Percentiles rank a stretch among this genome's conserved stretches.
phyloP scores from a whole-genome alignment of 2,329 filamentous ascomycete genomes.

The Fusarium piperis region DNA sequence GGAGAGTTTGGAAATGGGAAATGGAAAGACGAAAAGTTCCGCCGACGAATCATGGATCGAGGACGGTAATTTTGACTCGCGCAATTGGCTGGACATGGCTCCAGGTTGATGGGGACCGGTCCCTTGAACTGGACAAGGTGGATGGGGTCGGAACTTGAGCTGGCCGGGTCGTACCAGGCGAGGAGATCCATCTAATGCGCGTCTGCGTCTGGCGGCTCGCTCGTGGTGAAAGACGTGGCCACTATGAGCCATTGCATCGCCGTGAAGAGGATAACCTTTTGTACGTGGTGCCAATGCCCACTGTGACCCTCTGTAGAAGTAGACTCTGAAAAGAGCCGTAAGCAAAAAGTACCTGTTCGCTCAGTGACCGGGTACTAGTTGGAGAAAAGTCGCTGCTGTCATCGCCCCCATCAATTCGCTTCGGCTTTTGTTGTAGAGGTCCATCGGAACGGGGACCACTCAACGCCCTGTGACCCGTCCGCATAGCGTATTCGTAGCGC shows the following conservation, averaged over 20 bases:
- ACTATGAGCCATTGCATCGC: background rate
- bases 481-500: slow-evolving; percentile 14
- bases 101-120: background rate
- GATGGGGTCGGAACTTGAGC: slow-evolving; percentile 39
- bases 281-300: background rate
- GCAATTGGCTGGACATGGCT: slow-evolving; percentile 39
- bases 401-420: background rate
- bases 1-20: slow-evolving; percentile 1
- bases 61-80: slow-evolving; percentile 42
- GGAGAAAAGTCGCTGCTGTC: background rate
- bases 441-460: background rate
- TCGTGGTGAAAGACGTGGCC: slow-evolving; percentile 19
- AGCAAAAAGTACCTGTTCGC: background rate
- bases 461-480: slow-evolving; percentile 3
- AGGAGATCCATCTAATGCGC: background rate
- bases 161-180: slow-evolving; percentile 39
- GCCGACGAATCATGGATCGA: slow-evolving; percentile 39
- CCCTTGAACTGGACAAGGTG: background rate
- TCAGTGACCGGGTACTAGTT: background rate
- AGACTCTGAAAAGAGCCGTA: background rate
- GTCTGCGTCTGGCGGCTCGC: background rate
- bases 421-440: background rate
- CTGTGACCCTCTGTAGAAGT: background rate
- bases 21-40: background rate
- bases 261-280: background rate